These are phyloP conservation scores for Omphalea diandra DNA, from an alignment of 441 rosid species.

Conservation along the genomic window DNA sequence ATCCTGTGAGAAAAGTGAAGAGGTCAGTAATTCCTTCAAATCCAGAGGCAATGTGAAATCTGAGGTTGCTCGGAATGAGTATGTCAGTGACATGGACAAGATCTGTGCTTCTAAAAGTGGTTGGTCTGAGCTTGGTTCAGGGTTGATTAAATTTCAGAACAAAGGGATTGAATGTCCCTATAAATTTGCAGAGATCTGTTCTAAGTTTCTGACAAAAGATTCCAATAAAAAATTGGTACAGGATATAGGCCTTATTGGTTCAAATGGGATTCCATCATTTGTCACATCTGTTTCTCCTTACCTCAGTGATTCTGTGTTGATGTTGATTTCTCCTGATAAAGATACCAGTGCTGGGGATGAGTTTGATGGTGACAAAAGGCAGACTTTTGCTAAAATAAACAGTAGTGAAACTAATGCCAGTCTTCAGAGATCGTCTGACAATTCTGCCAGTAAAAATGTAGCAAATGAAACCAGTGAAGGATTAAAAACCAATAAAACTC, in stretches of 20 bases:
- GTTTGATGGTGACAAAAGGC: constrained; percentile 30
- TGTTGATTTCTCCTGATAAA: constrained; percentile 32
- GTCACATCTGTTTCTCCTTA: constrained; percentile 50
- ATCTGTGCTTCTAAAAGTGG: constrained; percentile 37
- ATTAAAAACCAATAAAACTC: constrained; percentile 29
- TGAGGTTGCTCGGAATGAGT: constrained; percentile 32
- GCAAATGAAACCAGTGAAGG: constrained; percentile 36
- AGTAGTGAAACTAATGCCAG: constrained; percentile 33
- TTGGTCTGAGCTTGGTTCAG: constrained; percentile 45
- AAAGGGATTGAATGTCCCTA: constrained; percentile 57
- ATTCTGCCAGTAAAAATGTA: constrained; percentile 28
- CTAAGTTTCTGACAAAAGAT: constrained; percentile 77
- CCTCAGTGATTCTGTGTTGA: constrained; percentile 50
- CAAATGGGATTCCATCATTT: constrained; percentile 69
- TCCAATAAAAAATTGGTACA: constrained; percentile 81
- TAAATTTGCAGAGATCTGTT: constrained; percentile 66
- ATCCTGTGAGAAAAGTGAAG: constrained; percentile 46
- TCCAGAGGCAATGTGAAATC: constrained; percentile 44
- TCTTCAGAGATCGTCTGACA: constrained; percentile 33
- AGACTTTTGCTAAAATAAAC: constrained; percentile 29
- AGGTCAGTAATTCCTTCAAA: constrained; percentile 38
- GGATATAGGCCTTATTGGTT: constrained; percentile 86
- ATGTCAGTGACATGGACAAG: constrained; percentile 30
- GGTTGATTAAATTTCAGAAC: constrained; percentile 60
- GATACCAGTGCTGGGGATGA: constrained; percentile 35